phyloP scores from a whole-genome alignment of 139 green algal genomes.

The Chlamydomonas sp. region DNA sequence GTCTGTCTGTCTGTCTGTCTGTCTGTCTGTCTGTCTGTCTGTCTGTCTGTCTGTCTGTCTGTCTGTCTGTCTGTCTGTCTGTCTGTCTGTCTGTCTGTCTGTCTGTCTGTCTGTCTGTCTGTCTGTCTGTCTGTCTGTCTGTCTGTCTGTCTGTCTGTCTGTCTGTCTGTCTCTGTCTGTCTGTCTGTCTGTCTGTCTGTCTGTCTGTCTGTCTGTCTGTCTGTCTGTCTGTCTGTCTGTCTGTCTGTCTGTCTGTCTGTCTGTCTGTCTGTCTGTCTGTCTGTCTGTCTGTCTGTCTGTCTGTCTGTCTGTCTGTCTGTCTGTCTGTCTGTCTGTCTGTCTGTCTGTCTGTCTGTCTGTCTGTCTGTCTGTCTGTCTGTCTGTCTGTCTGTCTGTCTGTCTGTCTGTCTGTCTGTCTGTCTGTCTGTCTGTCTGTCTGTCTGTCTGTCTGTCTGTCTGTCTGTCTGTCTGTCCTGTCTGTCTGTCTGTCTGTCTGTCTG shows the following conservation, averaged over 20 bases:
- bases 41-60: not conserved
- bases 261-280: conserved; percentile 4
- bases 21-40: not conserved
- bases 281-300: not conserved
- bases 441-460: not conserved
- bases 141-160: conserved; percentile 6
- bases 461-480: too few species aligned
- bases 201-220: conserved; percentile 3
- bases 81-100: not conserved
- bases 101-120: not conserved
- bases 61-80: not conserved
- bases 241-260: conserved; percentile 4
- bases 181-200: not conserved
- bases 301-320: conserved; percentile 3
- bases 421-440: not conserved
- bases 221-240: conserved; percentile 6
- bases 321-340: not conserved
- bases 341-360: conserved; percentile 4
- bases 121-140: conserved; percentile 6
- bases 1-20: not conserved
- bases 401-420: conserved; percentile 6
- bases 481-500: conserved; percentile 30
- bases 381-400: conserved; percentile 4
- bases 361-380: conserved; percentile 6
- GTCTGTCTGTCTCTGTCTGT: not conserved